Evolutionary conservation across 2,329 filamentous ascomycete genomes (phyloP), one percentile per base, ranked within the genome.

Genomic region (Curvularia sp.): DNA sequence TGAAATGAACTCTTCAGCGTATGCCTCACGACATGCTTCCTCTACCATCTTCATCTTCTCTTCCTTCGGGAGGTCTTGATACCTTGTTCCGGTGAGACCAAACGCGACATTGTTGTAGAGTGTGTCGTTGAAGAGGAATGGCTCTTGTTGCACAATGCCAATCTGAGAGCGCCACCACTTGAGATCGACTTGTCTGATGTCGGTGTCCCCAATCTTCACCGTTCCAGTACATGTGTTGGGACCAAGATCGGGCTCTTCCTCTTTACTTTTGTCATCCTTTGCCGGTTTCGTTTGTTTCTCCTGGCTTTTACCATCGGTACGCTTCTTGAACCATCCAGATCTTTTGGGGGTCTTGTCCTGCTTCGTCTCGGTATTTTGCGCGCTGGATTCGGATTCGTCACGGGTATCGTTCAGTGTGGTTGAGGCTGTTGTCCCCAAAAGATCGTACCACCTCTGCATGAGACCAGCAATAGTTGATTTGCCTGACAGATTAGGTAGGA

Each of bases 401-500:
- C 49, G 13, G 30, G 55, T 3, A 15, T 35, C 15, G 44, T 61
- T 42, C 57, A 53, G 4, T 35, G 46, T 6, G 7, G 38, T 22
- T 31, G 6, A 44, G 1, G 69, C 67, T 18, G 57, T 65, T 3
- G 69, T 73, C 1, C 69, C 71, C 15, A 64, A 49, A 15, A 89
- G 79, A 2, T 86, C 85, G 70, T 92, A 92, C 88, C 89, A 92
- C 31, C 89, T 81, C 69, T 92, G 87, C 3, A 92, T 79, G 2
- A 93, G 77, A 0, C 87, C 88, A 0, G 92, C 85, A 26, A 92
- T 86, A 0, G 90, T 93, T 50, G 87, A 90, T 73, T 93, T 93
- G 0, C 90, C 90, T 4, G 85, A 88, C 0, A 15, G 7, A 20
- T 2, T 31, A 31, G 22, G n/a, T 30, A 33, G 9, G 13, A 38